Percentiles rank a stretch among this genome's conserved stretches.
phyloP scores from a whole-genome alignment of 306 rosid species.

The Vachellia collinsii region DNA sequence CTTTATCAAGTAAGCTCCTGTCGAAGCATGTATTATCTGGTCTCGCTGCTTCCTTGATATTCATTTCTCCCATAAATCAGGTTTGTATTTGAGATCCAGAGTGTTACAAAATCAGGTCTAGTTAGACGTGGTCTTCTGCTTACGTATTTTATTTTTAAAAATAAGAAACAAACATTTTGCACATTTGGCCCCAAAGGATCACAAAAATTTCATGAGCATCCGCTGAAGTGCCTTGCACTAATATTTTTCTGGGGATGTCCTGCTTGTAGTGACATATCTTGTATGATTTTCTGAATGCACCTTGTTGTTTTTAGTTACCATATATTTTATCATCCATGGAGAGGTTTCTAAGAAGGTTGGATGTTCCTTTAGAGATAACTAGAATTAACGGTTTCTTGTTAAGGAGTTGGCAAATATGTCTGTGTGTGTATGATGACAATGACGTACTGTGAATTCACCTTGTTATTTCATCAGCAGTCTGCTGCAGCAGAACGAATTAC shows the following conservation, averaged over 20 bases:
- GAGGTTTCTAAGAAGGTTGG: conserved; percentile 25
- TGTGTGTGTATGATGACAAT: conserved; percentile 27
- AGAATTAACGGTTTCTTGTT: conserved; percentile 20
- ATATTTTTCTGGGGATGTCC: conserved; percentile 20
- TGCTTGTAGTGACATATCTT: conserved; percentile 1
- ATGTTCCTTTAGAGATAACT: conserved; percentile 32
- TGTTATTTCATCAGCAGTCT: conserved; percentile 53
- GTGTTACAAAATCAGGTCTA: conserved; percentile 22
- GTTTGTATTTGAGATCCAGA: conserved; percentile 43
- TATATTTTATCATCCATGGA: neutral
- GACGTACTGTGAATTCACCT: conserved; percentile 8
- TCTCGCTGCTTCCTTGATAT: conserved; percentile 73
- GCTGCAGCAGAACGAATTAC: conserved; percentile 62
- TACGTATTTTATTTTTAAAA: neutral
- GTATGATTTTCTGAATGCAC: conserved; percentile 3
- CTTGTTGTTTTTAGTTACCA: neutral
- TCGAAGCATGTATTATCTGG: conserved; percentile 66
- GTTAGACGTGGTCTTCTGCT: neutral
- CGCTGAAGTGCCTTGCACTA: conserved; percentile 16
- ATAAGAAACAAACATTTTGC: neutral
- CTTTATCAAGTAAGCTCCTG: conserved; percentile 50
- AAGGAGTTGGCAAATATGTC: conserved; percentile 14
- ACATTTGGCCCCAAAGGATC: conserved; percentile 3
- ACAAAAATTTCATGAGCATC: neutral
- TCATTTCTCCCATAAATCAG: conserved; percentile 71